Evolutionary conservation across 2,329 filamentous ascomycete species (phyloP), one percentile per base, ranked within the genome.

Genomic region (Aphanoascus verrucosus): DNA sequence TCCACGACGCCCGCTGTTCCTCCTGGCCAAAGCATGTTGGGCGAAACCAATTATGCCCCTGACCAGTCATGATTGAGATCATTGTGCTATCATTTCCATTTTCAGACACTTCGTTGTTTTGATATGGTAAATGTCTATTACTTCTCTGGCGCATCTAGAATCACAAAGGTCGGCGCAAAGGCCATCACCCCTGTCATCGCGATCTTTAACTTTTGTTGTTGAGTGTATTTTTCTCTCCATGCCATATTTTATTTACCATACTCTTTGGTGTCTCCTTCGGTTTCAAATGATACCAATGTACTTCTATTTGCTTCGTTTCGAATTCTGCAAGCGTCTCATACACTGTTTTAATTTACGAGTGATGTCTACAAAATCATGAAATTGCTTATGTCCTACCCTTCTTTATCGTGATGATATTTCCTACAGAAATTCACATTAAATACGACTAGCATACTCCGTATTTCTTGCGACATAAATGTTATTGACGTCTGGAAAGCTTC

Each of bases 1-100:
- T 76, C 65, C 72, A 41, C 82, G 78, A 66, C 80, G 74, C 42
- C 77, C 74, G 63, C 72, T 74, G 45, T 78, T 68, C 58, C 76
- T 72, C 12, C 80, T 77, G 67, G 80, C 1, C 72, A 74, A 4
- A 69, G 72, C 14, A 76, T 85, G 74, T 67, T 87, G 15, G 84
- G 83, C 19, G 83, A 85, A 67, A 87, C 83, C 34, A 84, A 74
- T 61, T 86, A 86, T 62, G 79, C 81, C 23, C 83, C 83, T 1
- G 84, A 87, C 42, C 73, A 81, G 58, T 62, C 66, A 49, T 72
- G 46, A 49, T 40, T 28, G 23, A 14, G 31, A 14, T 31, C 4
- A 15, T 9, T 17, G 5, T 48, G 7, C 2, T 32, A 23, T n/a
- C 41, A 7, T n/a, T 23, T 9, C 31, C 4, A 8, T 11, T 37